phyloP scores from a whole-genome alignment of 1,139 yeast species.

The Blastobotrys capitulatus region DNA sequence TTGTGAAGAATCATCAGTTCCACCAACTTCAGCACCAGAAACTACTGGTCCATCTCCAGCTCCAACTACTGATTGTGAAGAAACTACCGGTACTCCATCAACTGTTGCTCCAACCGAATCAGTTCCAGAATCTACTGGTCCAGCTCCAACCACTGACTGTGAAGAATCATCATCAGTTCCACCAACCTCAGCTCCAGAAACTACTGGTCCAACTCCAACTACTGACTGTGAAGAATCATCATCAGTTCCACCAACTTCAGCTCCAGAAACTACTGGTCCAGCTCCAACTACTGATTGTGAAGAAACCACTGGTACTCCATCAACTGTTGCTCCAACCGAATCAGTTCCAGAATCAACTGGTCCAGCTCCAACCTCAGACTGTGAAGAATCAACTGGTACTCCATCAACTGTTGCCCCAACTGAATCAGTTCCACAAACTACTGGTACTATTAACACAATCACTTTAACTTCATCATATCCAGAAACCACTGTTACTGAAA shows the following conservation, averaged over 20 bases:
- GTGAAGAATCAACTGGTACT: constrained; percentile 3
- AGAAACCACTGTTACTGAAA: constrained; percentile 10
- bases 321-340: constrained; percentile 10
- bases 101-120: constrained; percentile 8
- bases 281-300: constrained; percentile 2
- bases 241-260: constrained; percentile 5
- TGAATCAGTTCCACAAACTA: constrained; percentile 3
- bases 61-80: neutral
- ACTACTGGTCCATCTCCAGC: constrained; percentile 9
- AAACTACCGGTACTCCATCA: constrained; percentile 6
- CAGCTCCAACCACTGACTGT: constrained; percentile 1
- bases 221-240: constrained; percentile 9
- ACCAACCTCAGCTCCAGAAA: neutral
- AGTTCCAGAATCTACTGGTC: constrained; percentile 9
- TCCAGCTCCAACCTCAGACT: constrained; percentile 4
- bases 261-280: constrained; percentile 8
- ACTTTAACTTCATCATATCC: constrained; percentile 12
- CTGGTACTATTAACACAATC: constrained; percentile 1
- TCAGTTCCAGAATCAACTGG: constrained; percentile 11
- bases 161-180: constrained; percentile 1
- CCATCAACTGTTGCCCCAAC: constrained; percentile 8
- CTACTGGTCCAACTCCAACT: constrained; percentile 8
- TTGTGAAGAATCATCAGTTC: constrained; percentile 6
- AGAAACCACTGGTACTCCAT: constrained; percentile 6
- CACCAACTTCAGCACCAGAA: constrained; percentile 7